These are phyloP conservation scores for Colletotrichum lini DNA, from an alignment of 2,329 filamentous ascomycete genomes.

Conservation along the genomic window DNA sequence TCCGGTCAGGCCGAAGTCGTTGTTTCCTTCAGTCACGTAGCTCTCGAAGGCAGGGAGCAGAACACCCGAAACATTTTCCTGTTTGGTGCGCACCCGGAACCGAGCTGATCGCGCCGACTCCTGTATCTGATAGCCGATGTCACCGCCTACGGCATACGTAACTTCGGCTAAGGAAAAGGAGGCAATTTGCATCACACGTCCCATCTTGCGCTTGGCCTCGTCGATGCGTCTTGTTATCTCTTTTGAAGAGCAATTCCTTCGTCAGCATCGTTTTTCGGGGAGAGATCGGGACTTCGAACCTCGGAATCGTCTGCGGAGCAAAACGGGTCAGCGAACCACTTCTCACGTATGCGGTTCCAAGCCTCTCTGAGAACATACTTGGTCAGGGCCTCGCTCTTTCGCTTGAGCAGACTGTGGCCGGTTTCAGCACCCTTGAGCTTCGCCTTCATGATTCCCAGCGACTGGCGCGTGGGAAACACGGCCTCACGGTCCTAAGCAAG, in stretches of 20 bases:
- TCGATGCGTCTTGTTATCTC: slow-evolving; percentile 98
- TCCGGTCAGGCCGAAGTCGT: slow-evolving; percentile 96
- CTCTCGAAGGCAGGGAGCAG: slow-evolving; percentile 94
- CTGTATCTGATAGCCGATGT: slow-evolving; percentile 97
- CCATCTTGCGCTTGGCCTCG: slow-evolving; percentile 99
- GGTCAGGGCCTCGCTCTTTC: slow-evolving; percentile 97
- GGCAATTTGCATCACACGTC: slow-evolving; percentile 98
- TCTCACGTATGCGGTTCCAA: not conserved
- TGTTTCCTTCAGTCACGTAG: slow-evolving; percentile 88
- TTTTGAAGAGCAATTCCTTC: slow-evolving; percentile 51
- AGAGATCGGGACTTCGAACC: slow-evolving; percentile 63
- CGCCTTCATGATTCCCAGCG: slow-evolving; percentile 95
- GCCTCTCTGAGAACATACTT: slow-evolving; percentile 74
- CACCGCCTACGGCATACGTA: slow-evolving; percentile 94
- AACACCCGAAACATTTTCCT: slow-evolving; percentile 98
- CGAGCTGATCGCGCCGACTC: slow-evolving; percentile 94
- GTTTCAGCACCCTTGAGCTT: slow-evolving; percentile 96
- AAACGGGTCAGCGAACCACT: slow-evolving; percentile 11
- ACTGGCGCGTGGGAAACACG: slow-evolving; percentile 98
- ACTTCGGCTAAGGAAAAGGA: slow-evolving; percentile 98
- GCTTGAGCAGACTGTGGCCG: slow-evolving; percentile 94
- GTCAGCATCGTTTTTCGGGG: slow-evolving; percentile 1
- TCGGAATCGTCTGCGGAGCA: slow-evolving; percentile 81
- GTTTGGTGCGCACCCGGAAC: slow-evolving; percentile 93
- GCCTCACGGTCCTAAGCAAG: slow-evolving; percentile 84